These are phyloP conservation scores for Alternaria solani DNA, from an alignment of 2,329 filamentous ascomycete genomes.

Conservation along the genomic window DNA sequence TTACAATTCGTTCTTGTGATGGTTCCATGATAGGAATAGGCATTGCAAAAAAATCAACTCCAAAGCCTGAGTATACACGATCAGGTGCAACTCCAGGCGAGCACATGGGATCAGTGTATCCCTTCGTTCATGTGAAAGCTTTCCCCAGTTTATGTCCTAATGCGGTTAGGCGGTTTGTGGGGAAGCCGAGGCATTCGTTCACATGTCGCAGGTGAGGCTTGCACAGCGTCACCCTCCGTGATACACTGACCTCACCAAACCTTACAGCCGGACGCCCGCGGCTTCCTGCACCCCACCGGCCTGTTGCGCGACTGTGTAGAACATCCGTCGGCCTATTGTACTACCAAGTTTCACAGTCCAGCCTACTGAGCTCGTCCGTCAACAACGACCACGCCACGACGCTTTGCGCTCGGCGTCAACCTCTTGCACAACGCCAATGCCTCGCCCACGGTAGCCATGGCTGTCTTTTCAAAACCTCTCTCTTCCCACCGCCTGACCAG, in stretches of 20 bases:
- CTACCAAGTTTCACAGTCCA: not conserved
- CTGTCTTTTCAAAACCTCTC: conserved; percentile 52
- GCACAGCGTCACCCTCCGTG: conserved; percentile 16
- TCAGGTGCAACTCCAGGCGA: not conserved
- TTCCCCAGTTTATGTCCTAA: conserved; percentile 15
- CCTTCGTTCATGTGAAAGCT: conserved; percentile 15
- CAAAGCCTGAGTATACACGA: not conserved
- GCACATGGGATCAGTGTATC: not conserved
- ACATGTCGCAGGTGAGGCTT: conserved; percentile 30
- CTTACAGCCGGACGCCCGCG: conserved; percentile 15
- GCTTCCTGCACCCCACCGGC: not conserved
- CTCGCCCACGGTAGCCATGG: conserved; percentile 45
- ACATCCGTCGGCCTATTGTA: not conserved
- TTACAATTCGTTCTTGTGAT: not conserved
- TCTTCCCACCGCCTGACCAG: conserved; percentile 40
- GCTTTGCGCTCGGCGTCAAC: conserved; percentile 4
- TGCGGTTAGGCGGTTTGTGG: conserved; percentile 23
- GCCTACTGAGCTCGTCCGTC: not conserved
- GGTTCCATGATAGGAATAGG: not conserved
- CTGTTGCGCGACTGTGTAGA: not conserved
- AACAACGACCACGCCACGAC: conserved; percentile 6
- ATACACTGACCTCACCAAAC: conserved; percentile 11
- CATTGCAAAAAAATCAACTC: not conserved
- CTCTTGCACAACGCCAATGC: conserved; percentile 21
- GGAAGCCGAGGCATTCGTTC: conserved; percentile 34